phyloP scores from a whole-genome alignment of 208 protist genomes.

The Tritrichomonas foetus region DNA sequence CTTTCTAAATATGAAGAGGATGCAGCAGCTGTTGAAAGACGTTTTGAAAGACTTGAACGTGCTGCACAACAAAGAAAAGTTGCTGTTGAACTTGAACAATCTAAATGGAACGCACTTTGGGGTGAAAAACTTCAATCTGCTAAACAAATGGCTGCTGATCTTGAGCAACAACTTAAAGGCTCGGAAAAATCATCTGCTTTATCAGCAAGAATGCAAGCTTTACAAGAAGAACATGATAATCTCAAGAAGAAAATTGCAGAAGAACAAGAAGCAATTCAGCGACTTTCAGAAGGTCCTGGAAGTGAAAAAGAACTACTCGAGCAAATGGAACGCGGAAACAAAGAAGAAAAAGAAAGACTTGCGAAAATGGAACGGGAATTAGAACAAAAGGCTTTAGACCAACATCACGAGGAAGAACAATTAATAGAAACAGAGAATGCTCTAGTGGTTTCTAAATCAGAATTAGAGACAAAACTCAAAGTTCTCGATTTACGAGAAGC shows the following conservation, averaged over 20 bases:
- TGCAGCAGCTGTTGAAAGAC: conserved; percentile 1
- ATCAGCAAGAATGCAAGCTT: neutral
- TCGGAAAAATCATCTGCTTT: neutral
- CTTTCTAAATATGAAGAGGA: conserved; percentile 1
- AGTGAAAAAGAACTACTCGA: neutral
- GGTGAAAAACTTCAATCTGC: neutral
- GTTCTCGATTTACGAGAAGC: neutral
- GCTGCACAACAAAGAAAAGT: neutral
- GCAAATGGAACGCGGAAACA: neutral
- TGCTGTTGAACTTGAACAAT: neutral
- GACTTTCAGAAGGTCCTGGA: neutral
- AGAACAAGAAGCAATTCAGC: neutral
- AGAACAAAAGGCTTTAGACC: neutral
- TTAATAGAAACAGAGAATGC: neutral
- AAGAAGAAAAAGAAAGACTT: neutral
- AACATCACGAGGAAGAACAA: neutral
- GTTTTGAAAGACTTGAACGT: conserved; percentile 19
- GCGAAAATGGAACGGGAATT: neutral
- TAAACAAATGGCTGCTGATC: neutral
- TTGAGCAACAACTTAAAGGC: neutral
- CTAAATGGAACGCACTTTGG: neutral
- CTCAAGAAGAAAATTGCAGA: neutral
- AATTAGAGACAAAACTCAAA: neutral
- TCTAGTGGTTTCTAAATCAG: neutral
- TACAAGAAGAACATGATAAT: neutral